Evolutionary conservation across 495 filamentous ascomycete genomes (phyloP).

Genomic region (Paragyromitra xinjiangensis): DNA sequence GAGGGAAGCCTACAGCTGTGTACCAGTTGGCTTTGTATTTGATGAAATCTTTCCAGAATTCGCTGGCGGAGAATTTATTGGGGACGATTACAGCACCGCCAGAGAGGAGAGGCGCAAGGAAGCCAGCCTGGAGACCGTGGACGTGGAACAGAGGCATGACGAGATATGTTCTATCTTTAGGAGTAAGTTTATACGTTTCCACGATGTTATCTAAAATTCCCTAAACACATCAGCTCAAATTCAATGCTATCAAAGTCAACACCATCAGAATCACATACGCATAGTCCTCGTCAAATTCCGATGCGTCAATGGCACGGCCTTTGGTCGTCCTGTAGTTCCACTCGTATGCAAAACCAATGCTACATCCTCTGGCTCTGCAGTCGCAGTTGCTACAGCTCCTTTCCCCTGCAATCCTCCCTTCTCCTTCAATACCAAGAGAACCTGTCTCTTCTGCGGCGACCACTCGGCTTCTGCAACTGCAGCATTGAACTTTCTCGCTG

Average conservation of each 20-base stretch:
- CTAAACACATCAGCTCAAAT: neutral
- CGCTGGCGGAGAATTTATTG: constrained; percentile 76
- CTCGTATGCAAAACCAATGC: constrained; percentile 79
- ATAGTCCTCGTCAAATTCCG: constrained; percentile 78
- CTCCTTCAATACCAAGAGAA: constrained; percentile 79
- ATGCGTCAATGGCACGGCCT: constrained; percentile 83
- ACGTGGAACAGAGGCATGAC: constrained; percentile 94
- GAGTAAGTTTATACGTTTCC: constrained; percentile 73
- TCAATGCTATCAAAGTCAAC: neutral
- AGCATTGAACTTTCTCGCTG: constrained; percentile 76
- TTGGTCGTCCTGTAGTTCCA: constrained; percentile 83
- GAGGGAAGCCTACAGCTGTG: constrained; percentile 64
- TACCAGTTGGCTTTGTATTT: constrained; percentile 83
- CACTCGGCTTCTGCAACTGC: constrained; percentile 84
- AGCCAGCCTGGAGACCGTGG: constrained; percentile 80
- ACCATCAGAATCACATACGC: constrained; percentile 62
- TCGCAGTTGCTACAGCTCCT: constrained; percentile 62
- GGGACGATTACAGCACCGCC: constrained; percentile 80
- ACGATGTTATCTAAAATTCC: constrained; percentile 71
- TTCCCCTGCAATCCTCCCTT: constrained; percentile 70
- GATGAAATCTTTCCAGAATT: constrained; percentile 81
- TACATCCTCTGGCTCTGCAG: constrained; percentile 70
- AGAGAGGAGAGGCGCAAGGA: constrained; percentile 75
- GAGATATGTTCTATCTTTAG: constrained; percentile 77
- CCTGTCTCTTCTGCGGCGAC: constrained; percentile 67